Conservation (phyloP, 352 stramenopile species). For the Globisporangium emineosum region DNA sequence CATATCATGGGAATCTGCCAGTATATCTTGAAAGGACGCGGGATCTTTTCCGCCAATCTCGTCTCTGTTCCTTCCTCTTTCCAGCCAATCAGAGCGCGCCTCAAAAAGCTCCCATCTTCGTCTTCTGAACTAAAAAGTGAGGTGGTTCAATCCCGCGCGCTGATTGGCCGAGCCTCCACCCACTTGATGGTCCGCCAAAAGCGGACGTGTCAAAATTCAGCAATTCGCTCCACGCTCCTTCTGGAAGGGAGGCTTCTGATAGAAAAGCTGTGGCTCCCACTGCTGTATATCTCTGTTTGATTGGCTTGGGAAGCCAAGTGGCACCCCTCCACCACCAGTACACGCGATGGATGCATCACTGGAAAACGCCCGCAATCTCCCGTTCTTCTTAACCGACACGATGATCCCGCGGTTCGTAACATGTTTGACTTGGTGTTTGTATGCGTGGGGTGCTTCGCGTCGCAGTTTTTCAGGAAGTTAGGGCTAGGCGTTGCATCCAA, state of each 20-base stretch:
- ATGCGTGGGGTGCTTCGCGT: background rate
- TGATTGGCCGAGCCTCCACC: background rate
- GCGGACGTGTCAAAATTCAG: no score
- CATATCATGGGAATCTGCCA: no score
- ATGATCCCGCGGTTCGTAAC: background rate
- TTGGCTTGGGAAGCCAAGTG: background rate
- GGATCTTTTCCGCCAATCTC: background rate
- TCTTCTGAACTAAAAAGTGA: conserved; percentile 1
- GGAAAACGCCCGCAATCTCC: background rate
- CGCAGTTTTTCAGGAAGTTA: background rate
- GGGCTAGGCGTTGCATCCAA: background rate
- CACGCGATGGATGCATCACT: background rate
- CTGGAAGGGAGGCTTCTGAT: no score
- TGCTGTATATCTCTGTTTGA: no score
- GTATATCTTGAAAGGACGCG: conserved; percentile 5
- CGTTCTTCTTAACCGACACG: background rate
- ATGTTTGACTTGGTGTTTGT: background rate
- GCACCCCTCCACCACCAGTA: background rate
- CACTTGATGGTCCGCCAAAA: background rate
- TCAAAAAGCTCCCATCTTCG: background rate
- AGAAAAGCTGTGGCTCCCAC: no score
- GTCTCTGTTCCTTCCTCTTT: background rate
- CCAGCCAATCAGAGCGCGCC: background rate
- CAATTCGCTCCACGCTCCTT: no score
- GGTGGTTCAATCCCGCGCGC: background rate